Evolutionary conservation across 106 monocot genomes (phyloP).

Genomic region (Agapanthus africanus): DNA sequence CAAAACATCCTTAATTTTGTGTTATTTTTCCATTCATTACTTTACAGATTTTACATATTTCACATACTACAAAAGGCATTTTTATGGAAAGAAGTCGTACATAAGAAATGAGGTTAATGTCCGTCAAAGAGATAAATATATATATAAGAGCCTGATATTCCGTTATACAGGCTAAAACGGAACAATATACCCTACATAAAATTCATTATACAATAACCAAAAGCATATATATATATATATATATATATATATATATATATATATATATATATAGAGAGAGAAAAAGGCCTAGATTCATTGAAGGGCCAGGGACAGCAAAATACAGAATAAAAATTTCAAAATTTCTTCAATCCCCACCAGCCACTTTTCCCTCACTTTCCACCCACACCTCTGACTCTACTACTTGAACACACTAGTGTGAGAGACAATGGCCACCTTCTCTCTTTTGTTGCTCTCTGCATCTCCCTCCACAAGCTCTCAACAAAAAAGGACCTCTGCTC

Average conservation of each 20-base stretch:
- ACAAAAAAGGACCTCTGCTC: not conserved
- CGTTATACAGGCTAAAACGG: too few relatives aligned
- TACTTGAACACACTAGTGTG: not conserved
- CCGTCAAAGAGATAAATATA: too few relatives aligned
- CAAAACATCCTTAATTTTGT: not conserved
- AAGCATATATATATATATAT: too few relatives aligned
- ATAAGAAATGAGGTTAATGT: too few relatives aligned
- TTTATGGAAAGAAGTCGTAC: too few relatives aligned
- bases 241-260: too few relatives aligned
- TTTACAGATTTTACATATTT: not conserved
- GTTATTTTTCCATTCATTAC: not conserved
- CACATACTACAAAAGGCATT: too few relatives aligned
- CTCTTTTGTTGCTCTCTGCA: not conserved
- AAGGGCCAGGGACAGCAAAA: not conserved
- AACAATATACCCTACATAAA: too few relatives aligned
- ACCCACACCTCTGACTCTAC: not conserved
- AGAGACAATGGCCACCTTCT: constrained; percentile 9
- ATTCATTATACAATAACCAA: not conserved
- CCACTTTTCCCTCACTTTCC: not conserved
- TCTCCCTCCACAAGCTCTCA: constrained; percentile 9
- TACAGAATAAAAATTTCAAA: not conserved
- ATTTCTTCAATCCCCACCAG: not conserved
- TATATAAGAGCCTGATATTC: too few relatives aligned
- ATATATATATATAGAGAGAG: not conserved
- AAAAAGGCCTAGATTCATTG: too few relatives aligned